Conservation (phyloP, 2,329 filamentous ascomycete genomes). For the Stemphylium lycopersici region DNA sequence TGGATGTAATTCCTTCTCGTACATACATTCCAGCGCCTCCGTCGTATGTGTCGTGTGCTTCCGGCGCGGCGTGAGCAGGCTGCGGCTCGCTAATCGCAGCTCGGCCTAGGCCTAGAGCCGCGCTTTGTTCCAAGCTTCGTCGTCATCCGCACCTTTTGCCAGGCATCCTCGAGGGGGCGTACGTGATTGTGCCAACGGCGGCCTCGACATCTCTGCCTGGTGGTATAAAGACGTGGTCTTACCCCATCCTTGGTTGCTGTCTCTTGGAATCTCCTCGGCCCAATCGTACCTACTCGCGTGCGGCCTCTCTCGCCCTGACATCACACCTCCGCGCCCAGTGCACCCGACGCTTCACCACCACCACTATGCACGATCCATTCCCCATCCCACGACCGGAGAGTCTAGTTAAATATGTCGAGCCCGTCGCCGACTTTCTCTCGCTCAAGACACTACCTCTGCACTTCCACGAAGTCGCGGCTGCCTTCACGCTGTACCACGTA, state of each 20-base stretch:
- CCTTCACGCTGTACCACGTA: slow-evolving; percentile 71
- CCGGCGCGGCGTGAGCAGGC: slow-evolving; percentile 18
- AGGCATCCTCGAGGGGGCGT: slow-evolving; percentile 19
- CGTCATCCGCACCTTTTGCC: slow-evolving; percentile 17
- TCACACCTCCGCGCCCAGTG: slow-evolving; percentile 14
- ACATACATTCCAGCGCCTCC: slow-evolving; percentile 8
- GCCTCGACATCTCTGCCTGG: slow-evolving; percentile 5
- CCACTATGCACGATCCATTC: slow-evolving; percentile 75
- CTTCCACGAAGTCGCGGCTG: slow-evolving; percentile 75
- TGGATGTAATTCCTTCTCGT: slow-evolving; percentile 15
- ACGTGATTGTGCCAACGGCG: slow-evolving; percentile 14
- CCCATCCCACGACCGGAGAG: slow-evolving; percentile 64
- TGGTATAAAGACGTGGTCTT: slow-evolving; percentile 19
- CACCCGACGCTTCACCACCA: slow-evolving; percentile 14
- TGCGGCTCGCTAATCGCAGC: slow-evolving; percentile 27
- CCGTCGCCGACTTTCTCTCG: slow-evolving; percentile 66
- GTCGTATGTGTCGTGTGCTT: slow-evolving; percentile 26
- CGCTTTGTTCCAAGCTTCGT: slow-evolving; percentile 10
- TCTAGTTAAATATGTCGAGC: slow-evolving; percentile 63
- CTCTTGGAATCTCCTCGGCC: not conserved
- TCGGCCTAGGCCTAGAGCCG: slow-evolving; percentile 16
- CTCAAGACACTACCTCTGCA: slow-evolving; percentile 75
- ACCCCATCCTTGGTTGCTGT: slow-evolving; percentile 11
- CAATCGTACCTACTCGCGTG: slow-evolving; percentile 11
- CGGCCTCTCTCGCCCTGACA: slow-evolving; percentile 11